Evolutionary conservation across 192 early-diverging fungal genomes (phyloP).

Genomic region (Lunasporangiospora selenospora): DNA sequence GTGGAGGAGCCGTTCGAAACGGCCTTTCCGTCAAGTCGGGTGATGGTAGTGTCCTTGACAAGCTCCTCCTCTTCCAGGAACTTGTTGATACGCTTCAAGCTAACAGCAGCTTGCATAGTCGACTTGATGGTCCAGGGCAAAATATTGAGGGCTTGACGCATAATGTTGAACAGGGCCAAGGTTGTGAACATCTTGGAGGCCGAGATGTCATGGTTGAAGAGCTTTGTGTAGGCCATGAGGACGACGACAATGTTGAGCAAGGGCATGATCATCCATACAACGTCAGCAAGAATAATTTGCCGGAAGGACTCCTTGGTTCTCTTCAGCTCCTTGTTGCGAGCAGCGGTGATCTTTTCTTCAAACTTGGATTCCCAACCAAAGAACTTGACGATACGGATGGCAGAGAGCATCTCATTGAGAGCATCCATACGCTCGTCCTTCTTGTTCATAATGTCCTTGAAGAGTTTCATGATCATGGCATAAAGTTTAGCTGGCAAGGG

Average conservation of each 20-base stretch:
- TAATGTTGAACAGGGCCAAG: slow-evolving; percentile 74
- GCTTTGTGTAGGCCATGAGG: slow-evolving; percentile 65
- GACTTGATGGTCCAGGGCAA: slow-evolving; percentile 65
- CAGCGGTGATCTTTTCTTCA: slow-evolving; percentile 65
- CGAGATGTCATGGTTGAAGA: slow-evolving; percentile 64
- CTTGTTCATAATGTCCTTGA: slow-evolving; percentile 61
- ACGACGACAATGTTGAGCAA: slow-evolving; percentile 66
- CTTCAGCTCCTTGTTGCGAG: slow-evolving; percentile 70
- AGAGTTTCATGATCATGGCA: slow-evolving; percentile 53
- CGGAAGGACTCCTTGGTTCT: slow-evolving; percentile 58
- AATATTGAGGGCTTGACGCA: slow-evolving; percentile 69
- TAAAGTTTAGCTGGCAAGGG: slow-evolving; percentile 63
- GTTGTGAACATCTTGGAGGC: slow-evolving; percentile 74
- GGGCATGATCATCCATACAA: slow-evolving; percentile 64
- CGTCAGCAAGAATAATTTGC: slow-evolving; percentile 62
- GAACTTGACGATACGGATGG: slow-evolving; percentile 94
- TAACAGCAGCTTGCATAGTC: slow-evolving; percentile 66
- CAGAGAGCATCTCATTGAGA: slow-evolving; percentile 78
- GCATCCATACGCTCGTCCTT: slow-evolving; percentile 83
- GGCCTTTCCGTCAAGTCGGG: slow-evolving; percentile 33
- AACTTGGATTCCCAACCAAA: slow-evolving; percentile 88
- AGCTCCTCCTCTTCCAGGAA: slow-evolving; percentile 87
- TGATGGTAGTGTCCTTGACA: slow-evolving; percentile 41
- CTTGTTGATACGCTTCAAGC: slow-evolving; percentile 70
- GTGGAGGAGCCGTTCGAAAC: slow-evolving; percentile 63